phyloP scores from a whole-genome alignment of 1,284 basidiomycete species.

The Ustilago lituana region DNA sequence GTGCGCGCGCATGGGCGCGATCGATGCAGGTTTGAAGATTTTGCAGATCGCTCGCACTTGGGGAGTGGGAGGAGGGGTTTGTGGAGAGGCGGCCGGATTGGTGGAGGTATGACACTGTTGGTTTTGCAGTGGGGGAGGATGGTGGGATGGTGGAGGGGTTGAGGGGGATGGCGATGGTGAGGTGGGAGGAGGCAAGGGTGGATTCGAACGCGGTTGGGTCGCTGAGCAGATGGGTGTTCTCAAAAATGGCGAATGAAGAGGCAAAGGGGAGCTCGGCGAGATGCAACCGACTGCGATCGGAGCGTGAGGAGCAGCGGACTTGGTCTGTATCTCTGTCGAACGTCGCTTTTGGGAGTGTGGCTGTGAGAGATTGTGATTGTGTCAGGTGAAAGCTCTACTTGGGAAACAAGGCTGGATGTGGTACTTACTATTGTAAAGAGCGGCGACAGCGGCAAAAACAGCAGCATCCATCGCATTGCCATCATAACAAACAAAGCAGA shows the following conservation, averaged over 20 bases:
- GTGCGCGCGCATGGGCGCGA: conserved; percentile 20
- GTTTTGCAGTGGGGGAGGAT: conserved; percentile 13
- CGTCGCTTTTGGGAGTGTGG: conserved; percentile 75
- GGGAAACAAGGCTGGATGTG: too few species aligned
- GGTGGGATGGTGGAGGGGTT: conserved; percentile 3
- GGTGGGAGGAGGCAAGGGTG: conserved; percentile 72
- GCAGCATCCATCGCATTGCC: conserved; percentile 93
- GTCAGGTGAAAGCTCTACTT: too few species aligned
- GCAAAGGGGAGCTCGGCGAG: conserved; percentile 73
- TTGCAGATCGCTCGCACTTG: conserved; percentile 16
- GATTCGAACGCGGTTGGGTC: conserved; percentile 92
- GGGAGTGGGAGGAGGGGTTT: background rate
- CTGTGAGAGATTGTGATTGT: too few species aligned
- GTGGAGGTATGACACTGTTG: conserved; percentile 26
- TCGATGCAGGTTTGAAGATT: conserved; percentile 41
- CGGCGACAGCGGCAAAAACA: conserved; percentile 84
- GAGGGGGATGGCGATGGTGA: conserved; percentile 44
- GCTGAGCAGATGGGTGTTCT: conserved; percentile 76
- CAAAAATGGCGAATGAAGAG: conserved; percentile 83
- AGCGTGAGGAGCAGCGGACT: conserved; percentile 74
- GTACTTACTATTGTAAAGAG: conserved; percentile 83
- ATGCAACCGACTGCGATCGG: conserved; percentile 70
- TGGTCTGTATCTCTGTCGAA: conserved; percentile 77
- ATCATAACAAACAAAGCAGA: conserved; percentile 94
- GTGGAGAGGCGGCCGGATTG: conserved; percentile 37